These are phyloP conservation scores for Trametes sp. DNA, from an alignment of 1,284 basidiomycete genomes.

Conservation along the genomic window DNA sequence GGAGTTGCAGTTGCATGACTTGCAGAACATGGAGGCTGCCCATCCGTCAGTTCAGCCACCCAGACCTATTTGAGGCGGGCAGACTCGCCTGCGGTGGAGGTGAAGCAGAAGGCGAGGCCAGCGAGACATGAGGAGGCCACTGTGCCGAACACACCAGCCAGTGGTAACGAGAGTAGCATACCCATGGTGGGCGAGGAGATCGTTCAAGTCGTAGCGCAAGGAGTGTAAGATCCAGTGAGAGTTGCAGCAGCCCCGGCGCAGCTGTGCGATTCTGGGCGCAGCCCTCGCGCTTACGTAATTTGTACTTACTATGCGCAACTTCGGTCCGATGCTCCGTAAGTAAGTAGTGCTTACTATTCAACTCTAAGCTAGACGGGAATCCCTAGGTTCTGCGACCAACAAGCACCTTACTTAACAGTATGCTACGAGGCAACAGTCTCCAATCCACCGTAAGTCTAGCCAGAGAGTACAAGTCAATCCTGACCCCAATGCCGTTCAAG, in stretches of 20 bases:
- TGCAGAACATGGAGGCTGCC: conserved; percentile 94
- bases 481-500: conserved; percentile 6
- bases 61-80: neutral
- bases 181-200: conserved; percentile 60
- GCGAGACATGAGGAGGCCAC: conserved; percentile 84
- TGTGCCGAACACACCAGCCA: conserved; percentile 80
- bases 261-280: neutral
- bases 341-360: neutral
- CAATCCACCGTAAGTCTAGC: too few species aligned
- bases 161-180: conserved; percentile 85
- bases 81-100: conserved; percentile 78
- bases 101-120: conserved; percentile 83
- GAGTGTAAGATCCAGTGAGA: neutral
- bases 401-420: too few species aligned
- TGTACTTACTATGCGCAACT: neutral
- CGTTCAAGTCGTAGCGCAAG: neutral
- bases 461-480: too few species aligned
- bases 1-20: conserved; percentile 99
- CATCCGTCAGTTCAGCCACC: conserved; percentile 5
- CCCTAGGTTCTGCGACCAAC: too few species aligned
- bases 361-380: neutral
- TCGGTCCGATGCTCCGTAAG: neutral
- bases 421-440: too few species aligned
- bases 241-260: neutral
- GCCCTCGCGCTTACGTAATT: neutral